Evolutionary conservation across 768 basidiomycete species (phyloP), one percentile per base, ranked within the genome.

Genomic region (Tulasnella sp.): DNA sequence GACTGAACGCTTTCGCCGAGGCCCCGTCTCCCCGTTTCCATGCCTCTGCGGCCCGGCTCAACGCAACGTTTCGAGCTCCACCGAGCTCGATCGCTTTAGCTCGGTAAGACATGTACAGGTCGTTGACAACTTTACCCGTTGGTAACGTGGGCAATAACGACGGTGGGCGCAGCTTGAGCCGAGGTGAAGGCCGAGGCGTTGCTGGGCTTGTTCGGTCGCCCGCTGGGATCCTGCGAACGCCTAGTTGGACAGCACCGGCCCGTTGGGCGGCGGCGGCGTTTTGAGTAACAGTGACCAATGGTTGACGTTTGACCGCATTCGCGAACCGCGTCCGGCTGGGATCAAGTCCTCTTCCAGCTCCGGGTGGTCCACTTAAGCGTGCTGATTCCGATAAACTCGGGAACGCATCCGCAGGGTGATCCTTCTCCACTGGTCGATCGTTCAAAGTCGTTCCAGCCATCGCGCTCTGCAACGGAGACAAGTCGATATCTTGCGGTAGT

Each of bases 11-110:
- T 83, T 98, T 97, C 45, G 97, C 97, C 0, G 93, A 92, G 0
- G 96, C 95, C 2, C 97, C 97, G 79, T 99, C 97, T 0, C 97
- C 96, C 1, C 94, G 88, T 74, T 94, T 87, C 93, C 95, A 99
- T 3, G 96, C 95, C 80, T 97, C 96, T 2, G 97, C 97, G 15
- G 97, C 97, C 64, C 95, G 89, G 1, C 94, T 94, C 36, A 99
- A 86, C 82, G 94, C 97, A 19, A 94, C 94, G 80, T 99, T 99
- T 45, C 97, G 87, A 39, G 94, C 94, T 1, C 94, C 93, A 71
- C 97, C 97, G 31, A 98, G 89, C 80, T 97, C 93, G 76, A 99
- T 86, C 34, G 94, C 96, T 40, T 92, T 90, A 40, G 91, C 87
- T 22, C 97, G 91, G 81, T 97, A 97, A 0, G 89, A 82, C 90